phyloP scores from a whole-genome alignment of 2,329 filamentous ascomycete genomes.

The Sporothrix brasiliensis region DNA sequence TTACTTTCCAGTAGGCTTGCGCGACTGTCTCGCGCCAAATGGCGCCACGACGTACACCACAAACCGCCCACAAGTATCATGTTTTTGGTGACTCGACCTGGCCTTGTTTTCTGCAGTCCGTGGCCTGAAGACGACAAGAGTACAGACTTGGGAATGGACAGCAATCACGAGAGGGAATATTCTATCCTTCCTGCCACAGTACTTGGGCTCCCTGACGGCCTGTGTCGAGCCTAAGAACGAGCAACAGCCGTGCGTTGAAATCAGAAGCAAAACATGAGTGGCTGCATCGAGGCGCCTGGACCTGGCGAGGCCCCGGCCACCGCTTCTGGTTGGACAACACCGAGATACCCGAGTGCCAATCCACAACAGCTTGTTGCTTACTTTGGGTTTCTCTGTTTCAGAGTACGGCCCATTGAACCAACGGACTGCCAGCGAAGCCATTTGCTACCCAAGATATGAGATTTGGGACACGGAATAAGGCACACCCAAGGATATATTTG shows the following conservation, averaged over 20 bases:
- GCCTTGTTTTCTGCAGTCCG: not conserved
- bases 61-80: not conserved
- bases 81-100: not conserved
- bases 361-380: not conserved
- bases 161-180: not conserved
- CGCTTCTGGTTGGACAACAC: not conserved
- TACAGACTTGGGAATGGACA: not conserved
- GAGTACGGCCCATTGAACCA: not conserved
- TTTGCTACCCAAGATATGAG: not conserved
- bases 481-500: slow-evolving; percentile 6
- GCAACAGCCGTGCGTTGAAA: not conserved
- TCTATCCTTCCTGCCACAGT: not conserved
- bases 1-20: slow-evolving; percentile 20
- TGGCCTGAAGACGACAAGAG: slow-evolving; percentile 1
- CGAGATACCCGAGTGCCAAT: slow-evolving; percentile 4
- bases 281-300: not conserved
- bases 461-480: not conserved
- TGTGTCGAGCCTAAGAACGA: not conserved
- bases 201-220: not conserved
- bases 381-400: slow-evolving; percentile 3
- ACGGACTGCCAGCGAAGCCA: not conserved
- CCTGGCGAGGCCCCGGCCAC: not conserved
- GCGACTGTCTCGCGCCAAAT: slow-evolving; percentile 21
- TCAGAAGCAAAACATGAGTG: not conserved
- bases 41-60: slow-evolving; percentile 14